Conservation (phyloP, 2,329 filamentous ascomycete genomes). For the Clonostachys solani region DNA sequence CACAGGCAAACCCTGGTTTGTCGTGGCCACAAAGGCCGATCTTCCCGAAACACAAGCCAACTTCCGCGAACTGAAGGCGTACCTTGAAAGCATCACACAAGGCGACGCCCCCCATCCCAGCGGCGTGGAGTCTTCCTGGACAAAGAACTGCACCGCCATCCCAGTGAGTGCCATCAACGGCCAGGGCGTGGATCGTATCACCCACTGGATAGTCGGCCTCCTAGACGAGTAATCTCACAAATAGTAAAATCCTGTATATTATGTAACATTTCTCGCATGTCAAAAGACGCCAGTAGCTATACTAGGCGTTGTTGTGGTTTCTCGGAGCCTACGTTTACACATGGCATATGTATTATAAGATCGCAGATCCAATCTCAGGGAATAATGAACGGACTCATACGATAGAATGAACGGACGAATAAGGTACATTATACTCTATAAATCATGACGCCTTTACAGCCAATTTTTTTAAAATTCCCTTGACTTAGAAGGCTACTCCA, state of each 20-base stretch:
- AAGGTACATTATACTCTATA: no score
- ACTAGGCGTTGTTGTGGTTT: background rate
- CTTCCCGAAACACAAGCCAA: slow-evolving; percentile 74
- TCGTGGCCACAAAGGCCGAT: slow-evolving; percentile 91
- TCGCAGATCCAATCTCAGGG: slow-evolving; percentile 9
- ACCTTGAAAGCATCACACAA: slow-evolving; percentile 62
- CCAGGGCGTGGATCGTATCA: slow-evolving; percentile 73
- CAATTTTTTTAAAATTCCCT: background rate
- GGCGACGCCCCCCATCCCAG: slow-evolving; percentile 70
- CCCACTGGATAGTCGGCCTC: slow-evolving; percentile 68
- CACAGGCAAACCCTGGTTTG: slow-evolving; percentile 94
- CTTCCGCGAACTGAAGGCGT: slow-evolving; percentile 64
- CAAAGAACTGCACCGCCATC: slow-evolving; percentile 62
- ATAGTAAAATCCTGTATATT: slow-evolving; percentile 3
- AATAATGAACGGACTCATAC: background rate
- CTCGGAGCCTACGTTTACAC: background rate
- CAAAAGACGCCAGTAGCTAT: background rate
- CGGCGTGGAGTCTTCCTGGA: slow-evolving; percentile 52
- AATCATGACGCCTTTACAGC: slow-evolving; percentile 1
- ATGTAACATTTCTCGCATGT: background rate
- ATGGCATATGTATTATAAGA: background rate
- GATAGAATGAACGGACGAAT: background rate
- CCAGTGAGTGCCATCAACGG: slow-evolving; percentile 88
- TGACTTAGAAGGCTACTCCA: background rate
- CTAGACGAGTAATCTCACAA: slow-evolving; percentile 35